Base-by-base conservation (phyloP, 176 grass and related monocot species). In the Calamus simplicifolius region DNA sequence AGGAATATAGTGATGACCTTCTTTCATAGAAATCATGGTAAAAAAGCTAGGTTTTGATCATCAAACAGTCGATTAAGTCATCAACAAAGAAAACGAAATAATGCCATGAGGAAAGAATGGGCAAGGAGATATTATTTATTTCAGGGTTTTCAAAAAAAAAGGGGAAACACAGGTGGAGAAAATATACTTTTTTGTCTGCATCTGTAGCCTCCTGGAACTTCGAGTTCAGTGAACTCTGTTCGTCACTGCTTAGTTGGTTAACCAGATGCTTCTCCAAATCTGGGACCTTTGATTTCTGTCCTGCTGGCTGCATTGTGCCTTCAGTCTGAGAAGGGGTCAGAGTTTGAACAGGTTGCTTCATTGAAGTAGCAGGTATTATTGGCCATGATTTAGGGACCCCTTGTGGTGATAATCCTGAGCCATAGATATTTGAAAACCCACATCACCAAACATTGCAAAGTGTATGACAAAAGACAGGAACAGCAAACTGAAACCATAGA, bases 131-230 rank as follows among this genome's bases (percentile, higher is more conserved):
- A 23, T 23, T 31, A 31, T 31, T 31, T 5, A 31, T 31, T 31
- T 31, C 29, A 31, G 29, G 29, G 6, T 31, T 31, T 43, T 10
- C 3, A 0, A 0, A 43, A 60, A 19, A 17, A 19, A 60, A 52
- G 60, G 31, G 16, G 4, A 29, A 77, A 35, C 69, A 53, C 8
- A 29, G 0, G 2, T 35, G 4, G 15, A 43, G 54, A 48, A 19
- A 48, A 59, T 15, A 63, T 80, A 85, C 94, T 21, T 92, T 98
- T 78, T 86, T 89, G 65, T 98, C 88, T 55, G 94, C 88, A 58
- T 93, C 94, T 75, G 88, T 79, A 63, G 94, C 88, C 70, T 98
- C 94, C 63, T 89, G 83, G 80, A 92, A 98, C 76, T 85, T 98
- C 14, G 79, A 76, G 29, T 82, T 83, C 16, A 98, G 75, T 55